Percentiles rank a stretch among this genome's conserved stretches.
These are phyloP conservation scores for Penicillium aurantiogriseum DNA, from an alignment of 2,329 filamentous ascomycete genomes.

Conservation along the genomic window DNA sequence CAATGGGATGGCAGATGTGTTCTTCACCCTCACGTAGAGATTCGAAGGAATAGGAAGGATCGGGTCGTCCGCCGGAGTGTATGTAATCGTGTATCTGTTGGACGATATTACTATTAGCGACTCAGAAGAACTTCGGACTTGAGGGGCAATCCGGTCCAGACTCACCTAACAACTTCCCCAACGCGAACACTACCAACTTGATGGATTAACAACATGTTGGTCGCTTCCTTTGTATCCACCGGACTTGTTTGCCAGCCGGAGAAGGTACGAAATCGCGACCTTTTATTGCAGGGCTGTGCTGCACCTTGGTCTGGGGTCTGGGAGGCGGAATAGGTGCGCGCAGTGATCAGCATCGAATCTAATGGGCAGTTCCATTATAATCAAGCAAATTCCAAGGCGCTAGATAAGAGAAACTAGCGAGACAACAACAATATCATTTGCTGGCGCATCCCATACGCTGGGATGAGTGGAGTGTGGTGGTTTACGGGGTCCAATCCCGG, in stretches of 20 bases:
- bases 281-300: constrained; percentile 20
- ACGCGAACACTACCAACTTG: constrained; percentile 90
- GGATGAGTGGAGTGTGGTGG: neutral
- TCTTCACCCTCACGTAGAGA: constrained; percentile 84
- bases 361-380: constrained; percentile 24
- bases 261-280: constrained; percentile 32
- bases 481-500: neutral
- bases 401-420: neutral
- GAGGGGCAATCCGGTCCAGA: constrained; percentile 1
- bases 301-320: constrained; percentile 38
- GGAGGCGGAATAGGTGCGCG: constrained; percentile 44
- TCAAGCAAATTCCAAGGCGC: neutral
- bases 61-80: constrained; percentile 82
- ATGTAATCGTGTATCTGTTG: constrained; percentile 74
- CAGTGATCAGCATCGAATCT: constrained; percentile 44
- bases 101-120: neutral
- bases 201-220: constrained; percentile 80
- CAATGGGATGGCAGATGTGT: constrained; percentile 83
- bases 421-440: neutral
- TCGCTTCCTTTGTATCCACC: constrained; percentile 21
- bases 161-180: constrained; percentile 85
- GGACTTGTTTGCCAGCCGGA: constrained; percentile 35
- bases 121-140: neutral
- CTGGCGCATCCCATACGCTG: neutral
- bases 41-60: constrained; percentile 81